A percentile compares a stretch with the other conserved stretches of the same genome.
These are phyloP conservation scores for Hippophae gyantsensis DNA, from an alignment of 306 rosid genomes.

Conservation along the genomic window DNA sequence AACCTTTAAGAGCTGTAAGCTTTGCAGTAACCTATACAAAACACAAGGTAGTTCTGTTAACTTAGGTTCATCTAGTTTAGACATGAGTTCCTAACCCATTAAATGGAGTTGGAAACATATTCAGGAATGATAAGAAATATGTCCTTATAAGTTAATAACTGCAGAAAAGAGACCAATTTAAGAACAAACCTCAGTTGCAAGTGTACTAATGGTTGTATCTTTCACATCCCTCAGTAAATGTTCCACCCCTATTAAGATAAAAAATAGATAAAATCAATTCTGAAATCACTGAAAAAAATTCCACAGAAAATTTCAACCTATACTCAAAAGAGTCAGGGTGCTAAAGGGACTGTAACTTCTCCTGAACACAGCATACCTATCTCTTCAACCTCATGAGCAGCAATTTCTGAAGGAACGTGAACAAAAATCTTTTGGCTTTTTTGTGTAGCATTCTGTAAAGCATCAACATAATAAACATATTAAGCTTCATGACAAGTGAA, in stretches of 20 bases:
- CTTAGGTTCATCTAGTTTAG: not conserved
- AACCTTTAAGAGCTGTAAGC: conserved; percentile 82
- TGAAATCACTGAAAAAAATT: not conserved
- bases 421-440: conserved; percentile 87
- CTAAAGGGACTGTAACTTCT: not conserved
- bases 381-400: conserved; percentile 27
- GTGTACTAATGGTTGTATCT: conserved; percentile 77
- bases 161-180: not conserved
- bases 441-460: conserved; percentile 73
- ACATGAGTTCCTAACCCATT: not conserved
- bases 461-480: not conserved
- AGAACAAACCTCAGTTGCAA: conserved; percentile 64
- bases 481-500: too few species aligned
- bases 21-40: conserved; percentile 56
- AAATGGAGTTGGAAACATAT: not conserved
- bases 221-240: conserved; percentile 78
- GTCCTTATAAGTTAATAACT: not conserved
- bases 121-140: not conserved
- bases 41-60: not conserved
- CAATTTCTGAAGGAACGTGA: conserved; percentile 79
- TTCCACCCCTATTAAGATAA: conserved; percentile 24
- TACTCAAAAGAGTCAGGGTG: not conserved
- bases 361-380: conserved; percentile 24
- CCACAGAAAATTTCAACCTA: not conserved
- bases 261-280: not conserved